phyloP scores from a whole-genome alignment of 768 basidiomycete species.

The Hebeloma cylindrosporum region DNA sequence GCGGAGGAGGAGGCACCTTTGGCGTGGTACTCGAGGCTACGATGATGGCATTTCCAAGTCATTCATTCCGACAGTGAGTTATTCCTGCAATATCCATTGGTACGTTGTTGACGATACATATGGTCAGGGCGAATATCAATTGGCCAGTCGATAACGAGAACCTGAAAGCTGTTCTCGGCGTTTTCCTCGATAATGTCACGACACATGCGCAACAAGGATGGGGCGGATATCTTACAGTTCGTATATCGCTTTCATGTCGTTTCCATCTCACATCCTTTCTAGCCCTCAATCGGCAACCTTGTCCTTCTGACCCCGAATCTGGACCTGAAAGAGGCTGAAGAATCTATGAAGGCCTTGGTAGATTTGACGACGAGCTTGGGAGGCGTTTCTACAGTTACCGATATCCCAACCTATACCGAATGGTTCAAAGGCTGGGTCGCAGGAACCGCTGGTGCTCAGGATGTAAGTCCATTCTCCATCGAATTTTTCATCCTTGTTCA shows the following conservation, averaged over 20 bases:
- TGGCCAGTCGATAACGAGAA: constrained; percentile 26
- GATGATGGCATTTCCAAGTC: constrained; percentile 38
- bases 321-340: constrained; percentile 22
- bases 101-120: not conserved
- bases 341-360: constrained; percentile 27
- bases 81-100: not conserved
- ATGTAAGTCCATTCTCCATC: constrained; percentile 25
- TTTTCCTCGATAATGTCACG: constrained; percentile 37
- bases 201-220: constrained; percentile 47
- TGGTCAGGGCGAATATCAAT: constrained; percentile 37
- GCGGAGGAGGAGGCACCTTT: constrained; percentile 50
- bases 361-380: constrained; percentile 19
- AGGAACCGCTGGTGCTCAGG: constrained; percentile 21
- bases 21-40: constrained; percentile 41
- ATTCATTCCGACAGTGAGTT: constrained; percentile 18
- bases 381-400: constrained; percentile 22
- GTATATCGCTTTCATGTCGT: not conserved
- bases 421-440: constrained; percentile 25
- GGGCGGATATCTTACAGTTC: constrained; percentile 39
- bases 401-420: constrained; percentile 13
- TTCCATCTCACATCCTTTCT: not conserved
- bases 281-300: constrained; percentile 23
- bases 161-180: constrained; percentile 34
- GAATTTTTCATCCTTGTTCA: constrained; percentile 1
- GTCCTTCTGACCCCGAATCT: constrained; percentile 31